phyloP scores from a whole-genome alignment of 1,284 basidiomycete species.

The Wallemia hederae region DNA sequence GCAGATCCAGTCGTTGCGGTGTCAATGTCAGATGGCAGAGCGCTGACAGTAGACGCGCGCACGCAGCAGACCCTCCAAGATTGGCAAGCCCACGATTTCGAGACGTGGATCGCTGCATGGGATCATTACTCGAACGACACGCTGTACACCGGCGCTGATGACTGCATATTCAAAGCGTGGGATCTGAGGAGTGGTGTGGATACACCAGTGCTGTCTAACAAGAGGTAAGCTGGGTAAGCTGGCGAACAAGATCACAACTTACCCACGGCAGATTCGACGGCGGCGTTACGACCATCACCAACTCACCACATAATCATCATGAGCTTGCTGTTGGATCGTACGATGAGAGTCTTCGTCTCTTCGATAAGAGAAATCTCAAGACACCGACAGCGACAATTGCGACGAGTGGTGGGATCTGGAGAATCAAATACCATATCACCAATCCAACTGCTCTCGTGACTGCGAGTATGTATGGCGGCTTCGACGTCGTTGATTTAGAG shows the following conservation, averaged over 20 bases:
- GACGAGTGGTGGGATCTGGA: not conserved
- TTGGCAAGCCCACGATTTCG: not conserved
- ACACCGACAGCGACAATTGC: not conserved
- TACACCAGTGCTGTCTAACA: not conserved
- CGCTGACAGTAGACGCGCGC: not conserved
- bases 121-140: not conserved
- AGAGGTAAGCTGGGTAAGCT: not conserved
- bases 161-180: not conserved
- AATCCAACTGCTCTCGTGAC: not conserved
- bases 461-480: not conserved
- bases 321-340: not conserved
- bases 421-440: not conserved
- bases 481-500: not conserved
- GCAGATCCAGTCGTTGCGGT: not conserved
- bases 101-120: not conserved
- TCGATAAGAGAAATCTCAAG: not conserved
- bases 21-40: not conserved
- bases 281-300: not conserved
- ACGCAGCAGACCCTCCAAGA: not conserved
- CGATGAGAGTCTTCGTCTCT: not conserved
- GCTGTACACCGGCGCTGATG: not conserved
- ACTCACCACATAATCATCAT: not conserved
- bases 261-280: not conserved
- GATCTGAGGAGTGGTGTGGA: not conserved
- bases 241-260: not conserved